Evolutionary conservation across 202 grass and related monocot species (phyloP).

Genomic region (Setaria viridis): DNA sequence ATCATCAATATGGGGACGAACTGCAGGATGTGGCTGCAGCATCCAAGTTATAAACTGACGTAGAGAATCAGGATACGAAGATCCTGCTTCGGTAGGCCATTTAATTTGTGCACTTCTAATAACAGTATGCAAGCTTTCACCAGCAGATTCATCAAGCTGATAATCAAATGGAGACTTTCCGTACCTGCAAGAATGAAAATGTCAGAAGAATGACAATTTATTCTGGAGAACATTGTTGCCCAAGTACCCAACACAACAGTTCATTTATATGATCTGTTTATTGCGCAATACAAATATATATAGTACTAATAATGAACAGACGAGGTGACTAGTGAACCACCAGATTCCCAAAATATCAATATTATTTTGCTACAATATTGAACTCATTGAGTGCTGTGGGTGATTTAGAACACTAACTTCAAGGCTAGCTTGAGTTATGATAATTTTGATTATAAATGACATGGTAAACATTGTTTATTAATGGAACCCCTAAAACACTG

Average conservation of each 20-base stretch:
- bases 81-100: slow-evolving; percentile 59
- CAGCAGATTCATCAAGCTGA: slow-evolving; percentile 75
- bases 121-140: slow-evolving; percentile 60
- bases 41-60: slow-evolving; percentile 86
- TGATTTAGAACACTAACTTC: not conserved
- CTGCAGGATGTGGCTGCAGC: slow-evolving; percentile 82
- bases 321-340: not conserved
- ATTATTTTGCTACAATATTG: not conserved
- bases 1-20: slow-evolving; percentile 79
- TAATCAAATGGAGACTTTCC: slow-evolving; percentile 90
- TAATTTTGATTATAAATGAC: not conserved
- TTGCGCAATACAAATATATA: not conserved
- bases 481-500: not conserved
- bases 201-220: not conserved
- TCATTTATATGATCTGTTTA: not conserved
- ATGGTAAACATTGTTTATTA: slow-evolving; percentile 6
- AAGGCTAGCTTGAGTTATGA: not conserved
- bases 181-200: slow-evolving; percentile 54
- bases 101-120: slow-evolving; percentile 75
- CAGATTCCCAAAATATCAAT: slow-evolving; percentile 9
- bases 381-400: not conserved
- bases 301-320: not conserved
- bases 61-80: slow-evolving; percentile 67
- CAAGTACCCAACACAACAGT: not conserved
- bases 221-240: not conserved